phyloP scores from a whole-genome alignment of 2,329 filamentous ascomycete species.

The Tolypocladium cylindrosporum region DNA sequence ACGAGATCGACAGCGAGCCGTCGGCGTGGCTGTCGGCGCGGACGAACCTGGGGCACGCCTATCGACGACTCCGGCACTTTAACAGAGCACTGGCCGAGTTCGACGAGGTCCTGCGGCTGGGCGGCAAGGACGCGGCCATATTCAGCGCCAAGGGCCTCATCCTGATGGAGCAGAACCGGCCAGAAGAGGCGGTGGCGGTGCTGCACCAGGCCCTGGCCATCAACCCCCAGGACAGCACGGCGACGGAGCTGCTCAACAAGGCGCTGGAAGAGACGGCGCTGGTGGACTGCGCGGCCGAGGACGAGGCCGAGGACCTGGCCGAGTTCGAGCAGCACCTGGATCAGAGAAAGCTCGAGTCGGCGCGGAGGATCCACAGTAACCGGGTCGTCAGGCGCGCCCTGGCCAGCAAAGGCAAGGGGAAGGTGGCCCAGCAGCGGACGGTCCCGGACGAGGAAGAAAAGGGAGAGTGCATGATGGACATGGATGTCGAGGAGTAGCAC shows the following conservation, averaged over 20 bases:
- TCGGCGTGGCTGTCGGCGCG: conserved; percentile 75
- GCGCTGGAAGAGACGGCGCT: conserved; percentile 54
- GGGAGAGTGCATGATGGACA: conserved; percentile 42
- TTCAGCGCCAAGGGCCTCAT: conserved; percentile 80
- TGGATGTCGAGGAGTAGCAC: conserved; percentile 38
- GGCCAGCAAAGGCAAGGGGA: conserved; percentile 36
- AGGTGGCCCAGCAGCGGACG: conserved; percentile 22
- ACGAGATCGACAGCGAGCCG: conserved; percentile 72
- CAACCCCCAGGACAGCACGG: conserved; percentile 69
- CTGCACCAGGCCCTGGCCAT: conserved; percentile 79
- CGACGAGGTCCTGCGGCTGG: conserved; percentile 74
- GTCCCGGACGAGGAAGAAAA: conserved; percentile 23
- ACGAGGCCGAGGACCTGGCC: conserved; percentile 34
- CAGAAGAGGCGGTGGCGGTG: conserved; percentile 68
- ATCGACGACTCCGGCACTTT: conserved; percentile 60
- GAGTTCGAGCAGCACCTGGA: conserved; percentile 44
- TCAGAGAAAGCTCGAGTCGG: conserved; percentile 33
- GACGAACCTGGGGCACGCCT: conserved; percentile 83
- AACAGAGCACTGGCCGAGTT: conserved; percentile 70
- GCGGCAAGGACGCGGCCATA: conserved; percentile 67
- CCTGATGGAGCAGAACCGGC: conserved; percentile 64
- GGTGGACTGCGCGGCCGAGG: conserved; percentile 32
- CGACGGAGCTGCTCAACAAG: conserved; percentile 66
- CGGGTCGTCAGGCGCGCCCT: conserved; percentile 9
- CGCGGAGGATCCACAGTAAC: conserved; percentile 22